Base-by-base conservation (phyloP, 1,284 basidiomycete species). In the Bondarzewia mesenterica region DNA sequence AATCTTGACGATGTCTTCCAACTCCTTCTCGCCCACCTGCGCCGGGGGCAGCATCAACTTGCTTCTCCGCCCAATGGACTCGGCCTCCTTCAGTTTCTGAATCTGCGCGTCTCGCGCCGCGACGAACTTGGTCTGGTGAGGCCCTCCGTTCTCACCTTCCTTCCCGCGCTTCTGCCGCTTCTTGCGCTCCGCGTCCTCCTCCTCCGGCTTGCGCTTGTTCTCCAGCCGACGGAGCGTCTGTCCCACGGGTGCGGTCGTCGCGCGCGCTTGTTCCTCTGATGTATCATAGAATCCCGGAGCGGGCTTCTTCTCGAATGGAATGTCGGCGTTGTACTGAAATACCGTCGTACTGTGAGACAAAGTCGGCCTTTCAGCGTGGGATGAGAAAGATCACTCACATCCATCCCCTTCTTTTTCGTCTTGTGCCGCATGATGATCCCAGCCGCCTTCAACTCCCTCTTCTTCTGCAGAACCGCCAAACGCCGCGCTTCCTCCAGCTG, bases 1-100 rank as follows among this genome's bases (percentile, higher is more conserved):
- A 57, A 99, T 94, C 74, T 99, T 99, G 59, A 97, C 95, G 58
- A 99, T 98, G 58, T 98, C 93, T 68, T 99, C 96, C 45, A 99
- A 69, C 67, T 99, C 95, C 6, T 76, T 70, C 67, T 99, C 93
- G n/a, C 90, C 90, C 3, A 99, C 96, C 62, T 99, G 95, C 2
- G 95, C 92, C 18, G 75, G 73, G 0, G 96, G 96, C 10, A 99
- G 74, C 51, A 82, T 80, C 42, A 99, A 74, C 64, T 90, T 91
- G 57, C 92, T 72, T 52, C 96, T 72, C 58, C 93, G 82, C 22
- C 91, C 88, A 50, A 99, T 94, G 50, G 91, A 91, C 65, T 98
- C 93, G 16, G 93, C 93, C 65, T 99, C 95, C 63, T 95, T 95
- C 54, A 98, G 74, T 66, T 94, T 94, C 63, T 95, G 90, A 55